These are phyloP conservation scores for Erysimum pusillum DNA, from an alignment of 441 rosid genomes.

Conservation along the genomic window DNA sequence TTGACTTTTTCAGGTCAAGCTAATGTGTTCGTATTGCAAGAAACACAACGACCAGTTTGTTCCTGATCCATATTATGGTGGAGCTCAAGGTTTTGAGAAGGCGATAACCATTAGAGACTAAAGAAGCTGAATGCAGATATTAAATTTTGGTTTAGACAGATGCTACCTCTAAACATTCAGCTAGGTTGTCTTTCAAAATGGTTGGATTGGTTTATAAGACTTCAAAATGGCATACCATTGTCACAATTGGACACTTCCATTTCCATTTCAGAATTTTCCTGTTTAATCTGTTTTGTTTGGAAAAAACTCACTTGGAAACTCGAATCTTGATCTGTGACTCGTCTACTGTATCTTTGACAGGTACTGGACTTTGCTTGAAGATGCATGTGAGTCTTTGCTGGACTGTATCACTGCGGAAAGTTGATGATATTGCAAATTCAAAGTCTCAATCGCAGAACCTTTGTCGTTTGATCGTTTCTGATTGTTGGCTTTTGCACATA, in stretches of 20 bases:
- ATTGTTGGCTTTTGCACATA: conserved; percentile 16
- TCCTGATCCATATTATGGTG: conserved; percentile 47
- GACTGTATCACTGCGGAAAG: conserved; percentile 50
- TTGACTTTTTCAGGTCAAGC: conserved; percentile 41
- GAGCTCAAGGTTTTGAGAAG: conserved; percentile 49
- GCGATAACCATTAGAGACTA: conserved; percentile 18
- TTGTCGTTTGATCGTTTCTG: background rate
- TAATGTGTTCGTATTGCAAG: conserved; percentile 49
- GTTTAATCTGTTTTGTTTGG: background rate
- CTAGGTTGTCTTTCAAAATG: background rate
- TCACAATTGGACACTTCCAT: background rate
- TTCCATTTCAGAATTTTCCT: background rate
- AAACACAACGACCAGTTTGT: conserved; percentile 41
- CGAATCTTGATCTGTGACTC: conserved; percentile 4
- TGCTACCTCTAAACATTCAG: background rate
- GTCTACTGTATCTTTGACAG: conserved; percentile 47
- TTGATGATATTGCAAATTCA: background rate
- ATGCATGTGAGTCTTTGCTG: conserved; percentile 86
- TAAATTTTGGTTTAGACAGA: too few species aligned
- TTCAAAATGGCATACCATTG: background rate
- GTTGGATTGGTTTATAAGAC: background rate
- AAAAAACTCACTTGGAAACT: background rate
- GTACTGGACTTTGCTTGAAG: conserved; percentile 87
- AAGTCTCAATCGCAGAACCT: background rate
- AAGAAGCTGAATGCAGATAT: background rate